Evolutionary conservation across 805 yeast species (phyloP).

Genomic region (Kuraishia piskuri): DNA sequence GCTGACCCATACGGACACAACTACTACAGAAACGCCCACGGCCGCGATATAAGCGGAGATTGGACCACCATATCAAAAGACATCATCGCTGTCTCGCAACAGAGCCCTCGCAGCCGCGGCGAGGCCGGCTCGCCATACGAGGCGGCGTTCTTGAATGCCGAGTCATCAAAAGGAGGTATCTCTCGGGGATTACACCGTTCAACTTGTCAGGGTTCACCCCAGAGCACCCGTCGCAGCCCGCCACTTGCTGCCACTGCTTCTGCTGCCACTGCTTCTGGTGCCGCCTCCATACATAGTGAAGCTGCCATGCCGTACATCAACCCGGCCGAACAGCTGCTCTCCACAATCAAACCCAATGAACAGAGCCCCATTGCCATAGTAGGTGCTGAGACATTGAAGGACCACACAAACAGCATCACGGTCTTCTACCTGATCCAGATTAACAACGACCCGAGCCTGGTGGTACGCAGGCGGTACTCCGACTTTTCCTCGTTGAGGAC

Average conservation of each 20-base stretch:
- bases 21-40: background rate
- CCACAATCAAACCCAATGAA: background rate
- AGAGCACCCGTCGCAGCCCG: background rate
- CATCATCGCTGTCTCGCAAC: background rate
- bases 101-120: background rate
- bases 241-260: background rate
- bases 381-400: constrained; percentile 15
- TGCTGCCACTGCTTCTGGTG: background rate
- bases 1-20: background rate
- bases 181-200: background rate
- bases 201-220: background rate
- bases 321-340: background rate
- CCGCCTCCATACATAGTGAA: background rate
- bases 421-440: constrained; percentile 23
- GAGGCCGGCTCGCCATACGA: background rate
- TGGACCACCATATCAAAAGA: background rate
- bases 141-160: background rate
- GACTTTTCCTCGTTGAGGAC: constrained; percentile 83
- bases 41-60: background rate
- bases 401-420: constrained; percentile 19
- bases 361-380: constrained; percentile 3
- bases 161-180: background rate
- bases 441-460: constrained; percentile 11
- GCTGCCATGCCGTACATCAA: background rate
- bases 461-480: constrained; percentile 70